phyloP scores from a whole-genome alignment of 805 yeast species.

The Nakazawaea ernobii region DNA sequence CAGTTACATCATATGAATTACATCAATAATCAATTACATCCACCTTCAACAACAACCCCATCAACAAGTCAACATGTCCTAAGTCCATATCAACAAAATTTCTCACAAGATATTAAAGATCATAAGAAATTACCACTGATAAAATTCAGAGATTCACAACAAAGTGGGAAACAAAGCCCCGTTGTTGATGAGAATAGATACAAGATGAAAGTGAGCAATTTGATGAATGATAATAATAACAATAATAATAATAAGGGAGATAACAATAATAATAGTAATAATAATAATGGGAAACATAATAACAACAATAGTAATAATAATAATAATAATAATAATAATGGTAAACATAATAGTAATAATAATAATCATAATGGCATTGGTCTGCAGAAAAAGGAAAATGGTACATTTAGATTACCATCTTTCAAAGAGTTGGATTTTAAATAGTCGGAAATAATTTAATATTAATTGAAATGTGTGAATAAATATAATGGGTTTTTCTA shows the following conservation, averaged over 20 bases:
- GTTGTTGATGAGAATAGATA: background rate
- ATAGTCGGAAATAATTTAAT: background rate
- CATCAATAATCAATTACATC: conserved; percentile 7
- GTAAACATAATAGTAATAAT: background rate
- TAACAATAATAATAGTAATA: background rate
- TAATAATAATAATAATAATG: background rate
- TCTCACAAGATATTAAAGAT: conserved; percentile 2
- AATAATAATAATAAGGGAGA: background rate
- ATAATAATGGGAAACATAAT: background rate
- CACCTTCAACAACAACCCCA: background rate
- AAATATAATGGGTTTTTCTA: too few species aligned
- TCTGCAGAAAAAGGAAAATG: background rate
- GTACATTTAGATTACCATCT: conserved; percentile 8
- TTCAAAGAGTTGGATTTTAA: conserved; percentile 10
- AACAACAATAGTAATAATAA: background rate
- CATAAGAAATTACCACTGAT: conserved; percentile 11
- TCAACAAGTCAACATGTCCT: background rate
- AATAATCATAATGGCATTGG: background rate
- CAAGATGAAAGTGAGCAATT: conserved; percentile 8
- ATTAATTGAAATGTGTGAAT: background rate
- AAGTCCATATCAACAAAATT: conserved; percentile 8
- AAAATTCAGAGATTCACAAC: conserved; percentile 7
- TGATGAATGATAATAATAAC: conserved; percentile 7
- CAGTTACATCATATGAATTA: conserved; percentile 9
- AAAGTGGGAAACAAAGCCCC: background rate